Evolutionary conservation across 352 stramenopile genomes (phyloP), one percentile per base, ranked within the genome.

Genomic region (Phytopythium mirpurense): DNA sequence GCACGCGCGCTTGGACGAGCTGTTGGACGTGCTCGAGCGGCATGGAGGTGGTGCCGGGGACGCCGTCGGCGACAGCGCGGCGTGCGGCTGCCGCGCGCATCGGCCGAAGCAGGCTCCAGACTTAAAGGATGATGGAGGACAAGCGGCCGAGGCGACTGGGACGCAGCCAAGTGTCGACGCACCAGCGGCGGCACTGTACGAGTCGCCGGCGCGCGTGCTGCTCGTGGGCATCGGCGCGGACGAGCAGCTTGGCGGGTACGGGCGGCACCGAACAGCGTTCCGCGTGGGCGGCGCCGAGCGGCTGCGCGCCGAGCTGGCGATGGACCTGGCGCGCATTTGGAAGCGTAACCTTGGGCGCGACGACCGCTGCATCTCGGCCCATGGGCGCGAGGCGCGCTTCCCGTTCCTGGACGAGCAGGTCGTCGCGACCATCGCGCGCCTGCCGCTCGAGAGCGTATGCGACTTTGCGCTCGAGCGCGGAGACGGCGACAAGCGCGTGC

Each of bases 331-430:
- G 37, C 81, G 95, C 31, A 84, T 99, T 27, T 98, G 93, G 93
- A 93, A 88, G 53, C 89, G 96, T 10, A 99, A 99, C 61, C 74
- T 98, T 26, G 96, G 96, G 16, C 78, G 96, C 12, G 96, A 99
- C 63, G 96, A 99, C 68, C 83, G 96, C 35, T 91, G 88, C 51
- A 88, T 98, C 43, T 80, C 88, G 29, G 83, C 96, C 35, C 86
- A 97, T 51, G 92, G 90, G 18, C 80, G 83, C 27, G 96, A 99
- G 62, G 85, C 88, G 27, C 80, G 96, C 9, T 98, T 98, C 62
- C 95, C 95, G 14, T 99, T 92, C 67, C 68, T 99, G 35, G 96
- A 99, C 71, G 89, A 98, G 54, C 44, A 85, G 32, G 90, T 98
- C 5, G 77, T 98, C 21, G 49, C 67, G 15, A 94, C 71, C 32